These are phyloP conservation scores for Camellia granthamiana DNA, from an alignment of 148 eudicot genomes.

Conservation along the genomic window DNA sequence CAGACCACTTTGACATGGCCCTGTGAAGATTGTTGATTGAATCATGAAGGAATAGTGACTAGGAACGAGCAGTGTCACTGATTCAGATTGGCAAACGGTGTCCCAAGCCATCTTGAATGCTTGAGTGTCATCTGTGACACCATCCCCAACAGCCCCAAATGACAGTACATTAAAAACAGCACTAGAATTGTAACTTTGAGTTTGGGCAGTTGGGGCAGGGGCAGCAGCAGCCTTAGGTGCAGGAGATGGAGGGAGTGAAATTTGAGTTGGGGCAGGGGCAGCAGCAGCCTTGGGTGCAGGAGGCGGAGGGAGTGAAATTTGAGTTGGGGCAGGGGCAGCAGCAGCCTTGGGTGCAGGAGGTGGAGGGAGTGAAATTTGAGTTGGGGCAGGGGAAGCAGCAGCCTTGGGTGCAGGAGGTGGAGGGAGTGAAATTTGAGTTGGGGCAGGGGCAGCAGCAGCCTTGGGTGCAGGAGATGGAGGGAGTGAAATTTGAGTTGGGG, in stretches of 20 bases:
- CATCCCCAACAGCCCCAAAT: conserved; percentile 85
- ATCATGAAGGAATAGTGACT: conserved; percentile 53
- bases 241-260: conserved; percentile 48
- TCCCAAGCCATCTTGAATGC: conserved; percentile 88
- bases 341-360: conserved; percentile 29
- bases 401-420: too few relatives aligned
- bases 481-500: too few relatives aligned
- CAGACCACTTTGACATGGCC: conserved; percentile 61
- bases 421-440: too few relatives aligned
- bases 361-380: conserved; percentile 34
- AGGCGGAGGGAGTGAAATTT: too few relatives aligned
- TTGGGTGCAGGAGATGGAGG: too few relatives aligned
- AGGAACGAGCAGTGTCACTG: conserved; percentile 53
- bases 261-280: conserved; percentile 16
- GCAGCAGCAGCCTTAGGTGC: conserved; percentile 36
- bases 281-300: too few relatives aligned
- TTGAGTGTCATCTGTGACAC: conserved; percentile 61
- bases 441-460: too few relatives aligned
- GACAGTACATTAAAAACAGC: conserved; percentile 45
- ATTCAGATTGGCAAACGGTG: conserved; percentile 60
- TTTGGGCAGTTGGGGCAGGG: not conserved
- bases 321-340: too few relatives aligned
- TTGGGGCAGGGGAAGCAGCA: too few relatives aligned
- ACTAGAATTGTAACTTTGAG: not conserved
- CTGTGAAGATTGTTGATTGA: conserved; percentile 74